Evolutionary conservation across 768 basidiomycete species (phyloP).

Genomic region (Agrocybe praecox): DNA sequence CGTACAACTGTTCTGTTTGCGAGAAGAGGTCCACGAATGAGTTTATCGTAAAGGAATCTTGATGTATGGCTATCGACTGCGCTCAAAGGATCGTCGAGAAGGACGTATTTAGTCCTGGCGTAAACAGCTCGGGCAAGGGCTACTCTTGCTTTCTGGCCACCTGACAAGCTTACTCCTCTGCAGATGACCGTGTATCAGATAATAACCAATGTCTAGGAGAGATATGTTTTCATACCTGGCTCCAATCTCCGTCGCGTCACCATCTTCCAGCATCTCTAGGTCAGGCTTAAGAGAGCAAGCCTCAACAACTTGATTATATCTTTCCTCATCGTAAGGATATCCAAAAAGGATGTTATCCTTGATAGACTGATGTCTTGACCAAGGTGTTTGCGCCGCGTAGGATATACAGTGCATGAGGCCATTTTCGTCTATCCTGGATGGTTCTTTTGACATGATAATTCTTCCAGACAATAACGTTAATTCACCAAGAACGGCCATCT

Average conservation of each 20-base stretch:
- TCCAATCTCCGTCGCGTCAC: constrained; percentile 85
- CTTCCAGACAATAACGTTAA: constrained; percentile 55
- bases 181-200: not conserved
- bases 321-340: constrained; percentile 66
- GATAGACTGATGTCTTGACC: constrained; percentile 73
- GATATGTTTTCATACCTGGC: constrained; percentile 43
- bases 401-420: constrained; percentile 68
- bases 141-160: constrained; percentile 85
- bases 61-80: constrained; percentile 60
- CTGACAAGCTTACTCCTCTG: constrained; percentile 75
- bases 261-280: constrained; percentile 83
- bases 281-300: constrained; percentile 84
- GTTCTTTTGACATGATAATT: constrained; percentile 69
- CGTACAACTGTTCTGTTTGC: constrained; percentile 33
- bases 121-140: constrained; percentile 86
- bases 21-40: constrained; percentile 32
- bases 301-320: constrained; percentile 78
- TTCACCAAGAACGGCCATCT: constrained; percentile 77
- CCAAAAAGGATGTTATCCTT: constrained; percentile 84
- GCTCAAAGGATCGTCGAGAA: constrained; percentile 83
- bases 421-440: constrained; percentile 56
- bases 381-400: constrained; percentile 74
- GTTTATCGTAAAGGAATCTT: constrained; percentile 30
- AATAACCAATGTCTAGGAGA: not conserved
- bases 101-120: constrained; percentile 64